A percentile compares a stretch with the other conserved stretches of the same genome.
These are phyloP conservation scores for Colletotrichum gloeosporioides DNA, from an alignment of 2,329 filamentous ascomycete species.

Conservation along the genomic window DNA sequence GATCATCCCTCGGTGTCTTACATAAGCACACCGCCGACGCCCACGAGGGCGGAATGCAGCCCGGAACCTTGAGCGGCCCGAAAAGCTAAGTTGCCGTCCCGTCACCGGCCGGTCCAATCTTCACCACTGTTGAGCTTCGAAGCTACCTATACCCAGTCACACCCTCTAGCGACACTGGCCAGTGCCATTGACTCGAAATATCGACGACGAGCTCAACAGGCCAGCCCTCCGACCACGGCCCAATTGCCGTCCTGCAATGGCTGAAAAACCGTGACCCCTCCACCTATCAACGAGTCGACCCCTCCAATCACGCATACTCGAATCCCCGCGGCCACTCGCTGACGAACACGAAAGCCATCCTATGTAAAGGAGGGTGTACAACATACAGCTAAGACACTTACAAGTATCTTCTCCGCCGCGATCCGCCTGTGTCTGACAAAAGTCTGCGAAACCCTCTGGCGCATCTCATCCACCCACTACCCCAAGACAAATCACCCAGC, in stretches of 20 bases:
- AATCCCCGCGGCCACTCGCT: background rate
- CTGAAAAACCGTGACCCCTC: background rate
- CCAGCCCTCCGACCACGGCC: background rate
- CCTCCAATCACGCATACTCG: background rate
- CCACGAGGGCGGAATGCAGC: background rate
- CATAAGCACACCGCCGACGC: background rate
- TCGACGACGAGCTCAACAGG: background rate
- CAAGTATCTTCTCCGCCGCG: rapidly evolving
- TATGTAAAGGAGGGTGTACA: background rate
- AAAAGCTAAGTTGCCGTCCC: background rate
- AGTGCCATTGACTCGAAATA: background rate
- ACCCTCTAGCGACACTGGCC: background rate
- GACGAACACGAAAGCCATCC: background rate
- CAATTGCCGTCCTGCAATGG: background rate
- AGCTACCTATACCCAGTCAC: background rate
- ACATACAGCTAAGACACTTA: background rate
- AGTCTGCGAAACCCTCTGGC: rapidly evolving
- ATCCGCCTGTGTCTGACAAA: background rate
- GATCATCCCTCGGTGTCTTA: background rate
- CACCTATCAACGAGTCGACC: background rate
- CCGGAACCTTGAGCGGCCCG: constrained; percentile 10
- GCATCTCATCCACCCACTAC: background rate
- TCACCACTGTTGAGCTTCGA: background rate
- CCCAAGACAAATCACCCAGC: background rate
- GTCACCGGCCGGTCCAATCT: background rate